Evolutionary conservation across 2,329 filamentous ascomycete species (phyloP).

Genomic region (Myrmaecium sp.): DNA sequence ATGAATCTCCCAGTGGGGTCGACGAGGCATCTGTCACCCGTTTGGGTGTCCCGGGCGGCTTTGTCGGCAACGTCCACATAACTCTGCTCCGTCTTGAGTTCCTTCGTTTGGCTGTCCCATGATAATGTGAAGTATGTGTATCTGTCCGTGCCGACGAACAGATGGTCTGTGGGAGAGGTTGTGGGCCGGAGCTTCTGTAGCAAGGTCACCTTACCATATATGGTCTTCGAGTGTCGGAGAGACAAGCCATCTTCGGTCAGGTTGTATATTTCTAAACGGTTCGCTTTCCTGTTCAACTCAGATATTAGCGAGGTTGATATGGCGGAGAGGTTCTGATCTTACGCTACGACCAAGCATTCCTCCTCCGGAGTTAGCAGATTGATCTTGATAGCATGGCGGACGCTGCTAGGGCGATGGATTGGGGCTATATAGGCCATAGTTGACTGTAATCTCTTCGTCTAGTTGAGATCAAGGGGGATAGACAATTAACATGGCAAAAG

Average conservation of each 20-base stretch:
- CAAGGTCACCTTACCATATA: constrained; percentile 79
- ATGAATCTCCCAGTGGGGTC: constrained; percentile 60
- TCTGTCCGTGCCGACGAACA: constrained; percentile 84
- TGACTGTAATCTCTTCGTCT: too few relatives aligned
- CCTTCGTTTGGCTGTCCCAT: constrained; percentile 49
- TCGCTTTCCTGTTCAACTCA: constrained; percentile 44
- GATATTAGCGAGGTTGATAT: constrained; percentile 2
- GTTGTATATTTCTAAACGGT: constrained; percentile 71
- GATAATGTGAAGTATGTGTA: constrained; percentile 79
- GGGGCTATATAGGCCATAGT: constrained; percentile 87
- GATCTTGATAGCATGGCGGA: constrained; percentile 72
- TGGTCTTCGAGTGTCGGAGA: constrained; percentile 49
- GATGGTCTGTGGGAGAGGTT: constrained; percentile 58
- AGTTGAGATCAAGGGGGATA: too few relatives aligned
- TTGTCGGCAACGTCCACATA: constrained; percentile 44
- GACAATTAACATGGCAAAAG: too few relatives aligned
- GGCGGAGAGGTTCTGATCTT: constrained; percentile 21
- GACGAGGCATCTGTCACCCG: constrained; percentile 65
- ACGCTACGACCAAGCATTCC: constrained; percentile 80
- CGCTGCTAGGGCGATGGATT: constrained; percentile 80
- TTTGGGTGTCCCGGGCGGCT: constrained; percentile 56
- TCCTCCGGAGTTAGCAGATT: constrained; percentile 57
- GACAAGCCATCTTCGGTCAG: constrained; percentile 46
- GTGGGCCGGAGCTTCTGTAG: constrained; percentile 64
- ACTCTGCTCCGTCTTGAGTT: constrained; percentile 39